Percentiles rank a stretch among this genome's conserved stretches.
Evolutionary conservation across 2,329 filamentous ascomycete species (phyloP).

Genomic region (Didymella pomorum): DNA sequence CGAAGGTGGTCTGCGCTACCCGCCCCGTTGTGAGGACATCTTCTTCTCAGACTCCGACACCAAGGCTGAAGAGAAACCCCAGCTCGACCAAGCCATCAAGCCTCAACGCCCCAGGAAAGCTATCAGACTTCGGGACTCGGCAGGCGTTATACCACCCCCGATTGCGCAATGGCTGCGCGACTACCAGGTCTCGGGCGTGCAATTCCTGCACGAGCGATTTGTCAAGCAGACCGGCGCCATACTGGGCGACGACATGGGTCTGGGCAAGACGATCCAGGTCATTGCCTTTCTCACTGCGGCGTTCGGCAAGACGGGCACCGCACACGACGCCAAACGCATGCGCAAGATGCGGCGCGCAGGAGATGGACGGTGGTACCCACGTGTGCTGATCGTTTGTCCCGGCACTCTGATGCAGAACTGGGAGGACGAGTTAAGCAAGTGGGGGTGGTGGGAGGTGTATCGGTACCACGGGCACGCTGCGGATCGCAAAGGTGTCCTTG

Average conservation of each 20-base stretch:
- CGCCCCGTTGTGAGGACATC: conserved; percentile 78
- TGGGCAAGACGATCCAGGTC: conserved; percentile 97
- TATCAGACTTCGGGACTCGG: conserved; percentile 76
- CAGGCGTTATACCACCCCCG: conserved; percentile 82
- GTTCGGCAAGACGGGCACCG: conserved; percentile 93
- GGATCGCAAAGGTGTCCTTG: conserved; percentile 72
- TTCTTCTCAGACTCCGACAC: conserved; percentile 79
- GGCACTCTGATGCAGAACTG: conserved; percentile 90
- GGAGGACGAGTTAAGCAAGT: conserved; percentile 83
- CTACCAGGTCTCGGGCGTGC: conserved; percentile 86
- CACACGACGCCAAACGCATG: conserved; percentile 85
- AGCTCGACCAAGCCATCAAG: conserved; percentile 66
- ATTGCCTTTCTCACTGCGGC: conserved; percentile 89
- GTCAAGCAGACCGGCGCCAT: conserved; percentile 91
- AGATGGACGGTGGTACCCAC: conserved; percentile 77
- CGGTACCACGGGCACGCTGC: conserved; percentile 74
- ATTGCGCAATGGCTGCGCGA: conserved; percentile 91
- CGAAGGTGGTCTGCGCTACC: conserved; percentile 74
- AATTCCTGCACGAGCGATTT: conserved; percentile 87
- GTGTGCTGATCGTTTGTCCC: conserved; percentile 85
- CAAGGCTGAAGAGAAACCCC: conserved; percentile 72
- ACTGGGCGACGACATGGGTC: conserved; percentile 94
- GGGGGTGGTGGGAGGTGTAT: conserved; percentile 96
- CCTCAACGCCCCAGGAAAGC: conserved; percentile 70
- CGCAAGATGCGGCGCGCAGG: conserved; percentile 75